phyloP scores from a whole-genome alignment of 106 monocot genomes.

The Platanthera guangdongensis region DNA sequence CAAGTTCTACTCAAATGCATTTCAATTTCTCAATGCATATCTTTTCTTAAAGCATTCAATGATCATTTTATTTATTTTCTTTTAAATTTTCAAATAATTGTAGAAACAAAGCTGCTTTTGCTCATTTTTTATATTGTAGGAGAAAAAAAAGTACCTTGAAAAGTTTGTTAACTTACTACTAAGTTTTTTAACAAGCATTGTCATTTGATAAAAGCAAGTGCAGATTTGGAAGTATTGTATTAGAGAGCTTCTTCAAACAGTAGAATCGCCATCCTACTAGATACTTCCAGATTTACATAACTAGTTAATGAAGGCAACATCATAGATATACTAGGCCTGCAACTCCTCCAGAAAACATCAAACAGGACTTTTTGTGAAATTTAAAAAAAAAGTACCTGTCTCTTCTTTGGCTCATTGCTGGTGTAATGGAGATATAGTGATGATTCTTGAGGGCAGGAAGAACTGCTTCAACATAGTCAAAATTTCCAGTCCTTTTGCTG shows the following conservation, averaged over 20 bases:
- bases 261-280: not conserved
- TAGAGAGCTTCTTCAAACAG: not conserved
- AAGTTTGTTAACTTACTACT: too few species aligned
- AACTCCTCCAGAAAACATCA: not conserved
- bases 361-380: not conserved
- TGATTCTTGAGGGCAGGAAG: constrained; percentile 68
- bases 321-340: not conserved
- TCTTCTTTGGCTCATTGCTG: constrained; percentile 93
- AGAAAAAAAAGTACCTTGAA: too few species aligned
- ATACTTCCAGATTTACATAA: not conserved
- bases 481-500: constrained; percentile 82
- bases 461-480: constrained; percentile 76
- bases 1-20: too few species aligned
- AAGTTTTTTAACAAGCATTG: not conserved
- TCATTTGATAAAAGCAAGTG: not conserved
- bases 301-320: not conserved
- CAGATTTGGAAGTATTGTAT: not conserved
- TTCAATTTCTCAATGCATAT: too few species aligned
- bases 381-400: constrained; percentile 46
- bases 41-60: too few species aligned
- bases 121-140: too few species aligned
- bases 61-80: too few species aligned
- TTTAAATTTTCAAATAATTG: not conserved
- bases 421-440: constrained; percentile 72
- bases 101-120: not conserved